Percentiles rank a stretch among this genome's conserved stretches.
Conservation (phyloP, 495 filamentous ascomycete species). For the Annulohypoxylon moriforme region DNA sequence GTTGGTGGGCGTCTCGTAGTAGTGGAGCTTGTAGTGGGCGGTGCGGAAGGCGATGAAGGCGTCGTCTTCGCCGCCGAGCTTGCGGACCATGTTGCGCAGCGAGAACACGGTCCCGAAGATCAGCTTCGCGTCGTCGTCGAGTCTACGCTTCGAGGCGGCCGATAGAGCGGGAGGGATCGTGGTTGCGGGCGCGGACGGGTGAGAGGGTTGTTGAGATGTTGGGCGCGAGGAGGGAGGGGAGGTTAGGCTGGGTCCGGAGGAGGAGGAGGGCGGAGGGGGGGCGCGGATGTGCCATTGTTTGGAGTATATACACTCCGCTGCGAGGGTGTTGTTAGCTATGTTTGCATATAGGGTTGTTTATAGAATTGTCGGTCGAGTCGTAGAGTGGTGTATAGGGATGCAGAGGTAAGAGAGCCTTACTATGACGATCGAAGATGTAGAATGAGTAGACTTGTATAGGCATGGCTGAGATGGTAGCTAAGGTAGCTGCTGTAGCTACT, state of each 20-base stretch:
- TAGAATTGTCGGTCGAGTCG: not conserved
- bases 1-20: slow-evolving; percentile 96
- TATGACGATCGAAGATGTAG: slow-evolving; percentile 99
- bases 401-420: slow-evolving; percentile 60
- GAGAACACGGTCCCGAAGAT: slow-evolving; percentile 98
- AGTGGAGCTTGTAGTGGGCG: slow-evolving; percentile 96
- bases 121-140: slow-evolving; percentile 87
- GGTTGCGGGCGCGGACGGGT: slow-evolving; percentile 22
- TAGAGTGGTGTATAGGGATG: not conserved
- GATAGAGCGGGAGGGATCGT: not conserved
- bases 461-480: no score
- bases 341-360: not conserved
- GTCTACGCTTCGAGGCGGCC: not conserved
- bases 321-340: slow-evolving; percentile 28
- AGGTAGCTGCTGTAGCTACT: slow-evolving; percentile 27
- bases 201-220: slow-evolving; percentile 32
- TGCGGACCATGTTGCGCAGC: slow-evolving; percentile 94
- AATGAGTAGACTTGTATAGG: slow-evolving; percentile 94
- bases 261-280: not conserved
- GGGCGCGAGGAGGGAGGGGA: slow-evolving; percentile 28
- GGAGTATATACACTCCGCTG: slow-evolving; percentile 96
- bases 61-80: slow-evolving; percentile 90
- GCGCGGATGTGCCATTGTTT: slow-evolving; percentile 70
- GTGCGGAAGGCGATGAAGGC: slow-evolving; percentile 93
- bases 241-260: slow-evolving; percentile 25